These are phyloP conservation scores for Teratosphaeria epicoccoides DNA, from an alignment of 2,329 filamentous ascomycete genomes.

Conservation along the genomic window DNA sequence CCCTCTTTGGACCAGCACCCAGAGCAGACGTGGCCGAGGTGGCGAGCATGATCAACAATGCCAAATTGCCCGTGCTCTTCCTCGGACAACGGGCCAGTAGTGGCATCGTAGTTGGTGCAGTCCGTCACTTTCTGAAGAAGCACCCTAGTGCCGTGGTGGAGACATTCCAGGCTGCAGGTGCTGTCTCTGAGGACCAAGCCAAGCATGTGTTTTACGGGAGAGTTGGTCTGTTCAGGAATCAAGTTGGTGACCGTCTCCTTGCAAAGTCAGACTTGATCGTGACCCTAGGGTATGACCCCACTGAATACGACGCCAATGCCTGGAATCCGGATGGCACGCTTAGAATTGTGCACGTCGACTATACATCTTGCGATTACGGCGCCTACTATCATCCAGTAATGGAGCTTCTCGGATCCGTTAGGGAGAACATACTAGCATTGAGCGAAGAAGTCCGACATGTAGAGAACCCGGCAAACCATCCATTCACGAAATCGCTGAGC, in stretches of 20 bases:
- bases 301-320: slow-evolving; percentile 37
- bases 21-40: slow-evolving; percentile 25
- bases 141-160: slow-evolving; percentile 39
- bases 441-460: slow-evolving; percentile 24
- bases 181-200: slow-evolving; percentile 33
- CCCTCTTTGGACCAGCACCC: slow-evolving; percentile 32
- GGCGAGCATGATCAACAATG: slow-evolving; percentile 23
- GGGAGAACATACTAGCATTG: slow-evolving; percentile 32
- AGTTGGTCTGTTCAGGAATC: slow-evolving; percentile 40
- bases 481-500: slow-evolving; percentile 25
- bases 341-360: slow-evolving; percentile 37
- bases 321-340: slow-evolving; percentile 35
- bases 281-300: slow-evolving; percentile 38
- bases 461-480: slow-evolving; percentile 27
- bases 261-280: slow-evolving; percentile 35
- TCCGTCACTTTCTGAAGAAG: slow-evolving; percentile 32
- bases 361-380: slow-evolving; percentile 31
- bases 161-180: slow-evolving; percentile 41
- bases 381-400: slow-evolving; percentile 32
- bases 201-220: slow-evolving; percentile 37
- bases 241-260: slow-evolving; percentile 38
- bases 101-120: slow-evolving; percentile 30
- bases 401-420: slow-evolving; percentile 35
- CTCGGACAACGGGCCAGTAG: slow-evolving; percentile 36
- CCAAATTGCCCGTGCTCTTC: slow-evolving; percentile 34